Evolutionary conservation across 805 yeast genomes (phyloP).

Genomic region (Metschnikowia kunwiensis): DNA sequence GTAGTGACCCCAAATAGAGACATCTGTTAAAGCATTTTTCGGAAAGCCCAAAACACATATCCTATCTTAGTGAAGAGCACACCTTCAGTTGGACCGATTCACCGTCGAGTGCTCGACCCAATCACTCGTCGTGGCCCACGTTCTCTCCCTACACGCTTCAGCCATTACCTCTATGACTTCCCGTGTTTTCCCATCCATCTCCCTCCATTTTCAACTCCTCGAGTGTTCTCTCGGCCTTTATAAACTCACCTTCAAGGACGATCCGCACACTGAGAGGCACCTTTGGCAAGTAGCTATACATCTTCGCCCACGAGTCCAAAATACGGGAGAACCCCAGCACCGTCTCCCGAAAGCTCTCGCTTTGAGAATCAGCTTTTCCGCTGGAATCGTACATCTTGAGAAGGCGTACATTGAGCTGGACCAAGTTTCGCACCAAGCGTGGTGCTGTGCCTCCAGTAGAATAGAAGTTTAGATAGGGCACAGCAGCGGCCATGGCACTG

Average conservation of each 20-base stretch:
- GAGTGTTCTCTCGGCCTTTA: neutral
- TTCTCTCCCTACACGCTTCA: too few species aligned
- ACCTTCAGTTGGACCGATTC: too few species aligned
- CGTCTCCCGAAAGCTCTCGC: too few species aligned
- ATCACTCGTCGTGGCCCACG: too few species aligned
- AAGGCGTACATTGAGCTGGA: slow-evolving; percentile 1
- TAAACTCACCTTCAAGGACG: neutral
- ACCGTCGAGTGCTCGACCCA: too few species aligned
- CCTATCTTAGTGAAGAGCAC: too few species aligned
- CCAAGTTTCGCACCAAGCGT: neutral
- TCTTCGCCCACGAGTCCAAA: neutral
- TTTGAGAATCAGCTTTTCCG: slow-evolving; percentile 1
- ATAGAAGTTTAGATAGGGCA: neutral
- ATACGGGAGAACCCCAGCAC: neutral
- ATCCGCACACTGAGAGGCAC: neutral
- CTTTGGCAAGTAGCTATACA: neutral
- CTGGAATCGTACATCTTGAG: neutral
- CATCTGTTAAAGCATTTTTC: too few species aligned
- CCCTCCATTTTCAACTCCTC: neutral
- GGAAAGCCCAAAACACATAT: too few species aligned
- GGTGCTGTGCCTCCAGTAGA: neutral
- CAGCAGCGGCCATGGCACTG: neutral
- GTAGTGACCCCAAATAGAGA: too few species aligned
- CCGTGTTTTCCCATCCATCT: neutral
- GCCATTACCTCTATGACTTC: too few species aligned